These are phyloP conservation scores for Podaxis sp. DNA, from an alignment of 768 basidiomycete species.

Conservation along the genomic window DNA sequence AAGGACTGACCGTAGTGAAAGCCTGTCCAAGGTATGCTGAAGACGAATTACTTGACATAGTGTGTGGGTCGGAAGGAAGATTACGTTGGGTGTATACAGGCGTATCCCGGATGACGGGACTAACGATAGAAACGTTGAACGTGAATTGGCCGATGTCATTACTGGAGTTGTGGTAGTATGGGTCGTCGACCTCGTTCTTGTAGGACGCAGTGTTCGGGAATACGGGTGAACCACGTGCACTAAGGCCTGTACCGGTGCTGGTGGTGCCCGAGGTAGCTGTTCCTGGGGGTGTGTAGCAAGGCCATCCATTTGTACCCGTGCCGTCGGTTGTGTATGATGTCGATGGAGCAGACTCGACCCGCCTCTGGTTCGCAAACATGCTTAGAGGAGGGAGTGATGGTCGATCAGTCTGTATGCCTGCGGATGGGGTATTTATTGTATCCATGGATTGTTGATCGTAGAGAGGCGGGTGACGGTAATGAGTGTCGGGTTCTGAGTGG, in stretches of 20 bases:
- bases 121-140: constrained; percentile 38
- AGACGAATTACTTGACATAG: constrained; percentile 19
- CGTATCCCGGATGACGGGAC: constrained; percentile 26
- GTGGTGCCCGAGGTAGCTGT: constrained; percentile 51
- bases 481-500: constrained; percentile 16
- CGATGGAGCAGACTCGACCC: constrained; percentile 50
- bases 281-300: constrained; percentile 61
- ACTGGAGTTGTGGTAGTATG: constrained; percentile 37
- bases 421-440: constrained; percentile 22
- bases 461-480: constrained; percentile 13
- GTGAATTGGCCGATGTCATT: constrained; percentile 51
- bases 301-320: constrained; percentile 50
- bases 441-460: constrained; percentile 17
- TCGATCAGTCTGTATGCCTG: constrained; percentile 31
- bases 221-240: constrained; percentile 39
- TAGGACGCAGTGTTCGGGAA: constrained; percentile 35
- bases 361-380: constrained; percentile 33
- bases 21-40: constrained; percentile 14
- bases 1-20: constrained; percentile 23
- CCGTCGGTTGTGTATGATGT: constrained; percentile 50
- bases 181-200: constrained; percentile 37
- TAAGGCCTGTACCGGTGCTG: constrained; percentile 40
- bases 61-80: constrained; percentile 23
- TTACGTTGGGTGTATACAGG: constrained; percentile 28
- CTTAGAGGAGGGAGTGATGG: constrained; percentile 47